Base-by-base conservation (phyloP, 148 eudicot species). In the Talinum fruticosum region DNA sequence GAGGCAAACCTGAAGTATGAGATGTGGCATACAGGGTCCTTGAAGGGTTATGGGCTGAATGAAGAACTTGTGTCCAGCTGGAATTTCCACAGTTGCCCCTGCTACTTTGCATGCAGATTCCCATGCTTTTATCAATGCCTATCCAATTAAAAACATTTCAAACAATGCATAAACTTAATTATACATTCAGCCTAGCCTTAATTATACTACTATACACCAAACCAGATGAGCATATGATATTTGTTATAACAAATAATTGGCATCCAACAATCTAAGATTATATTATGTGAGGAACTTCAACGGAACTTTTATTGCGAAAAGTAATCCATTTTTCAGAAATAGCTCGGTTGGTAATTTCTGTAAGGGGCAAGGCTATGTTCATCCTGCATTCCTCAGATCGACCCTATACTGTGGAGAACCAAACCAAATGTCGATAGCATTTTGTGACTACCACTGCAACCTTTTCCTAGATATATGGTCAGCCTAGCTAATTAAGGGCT, bases 91-190 rank as follows among this genome's bases (percentile, higher is more conserved):
- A 28, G 76, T 86, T 51, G 89, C 92, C 49, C 85, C 88, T 28
- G 69, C 67, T 54, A 82, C 85, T 69, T 79, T 87, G 82, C 98
- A 91, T 41, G 96, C 96, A 67, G 79, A 86, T 83, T 85, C 79
- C 98, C 98, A 91, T 79, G 98, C 90, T 77, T 77, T 83, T 81
- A 86, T n/a, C 79, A 93, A 82, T 84, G 92, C 96, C 96, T 93
- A 74, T 74, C 30, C 69, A 75, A 8, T 38, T 26, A 41, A 45
- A 28, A 30, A 38, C 8, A 74, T 33, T 35, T 38, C n/a, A 71
- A 57, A 76, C 21, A 12, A 66, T n/a, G 16, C 8, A 49, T 21
- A 2, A 45, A 26, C 2, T 36, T 8, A 37, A 38, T 10, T 2
- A 67, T 18, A 18, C 45, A n/a, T n/a, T 41, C 45, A 5, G 5